phyloP scores from a whole-genome alignment of 345 rosid genomes.

The Schrenkiella parvula region DNA sequence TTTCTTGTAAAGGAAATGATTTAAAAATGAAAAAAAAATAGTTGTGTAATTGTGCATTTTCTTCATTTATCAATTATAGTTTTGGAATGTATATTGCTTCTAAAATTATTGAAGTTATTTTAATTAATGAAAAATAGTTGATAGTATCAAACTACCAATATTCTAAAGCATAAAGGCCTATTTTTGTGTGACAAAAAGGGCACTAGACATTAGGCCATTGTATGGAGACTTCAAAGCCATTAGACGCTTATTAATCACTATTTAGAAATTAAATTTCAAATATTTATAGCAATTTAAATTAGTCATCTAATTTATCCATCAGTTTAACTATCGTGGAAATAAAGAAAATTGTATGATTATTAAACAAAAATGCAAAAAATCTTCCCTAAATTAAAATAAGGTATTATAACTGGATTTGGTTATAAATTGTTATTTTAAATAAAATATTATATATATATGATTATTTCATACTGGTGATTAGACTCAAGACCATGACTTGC shows the following conservation, averaged over 20 bases:
- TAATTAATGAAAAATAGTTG: not conserved
- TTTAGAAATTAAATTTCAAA: not conserved
- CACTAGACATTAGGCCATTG: not conserved
- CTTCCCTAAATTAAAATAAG: not conserved
- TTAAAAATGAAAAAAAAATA: not conserved
- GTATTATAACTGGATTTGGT: not conserved
- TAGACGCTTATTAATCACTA: not conserved
- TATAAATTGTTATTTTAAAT: not conserved
- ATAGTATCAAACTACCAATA: not conserved
- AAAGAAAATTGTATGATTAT: not conserved
- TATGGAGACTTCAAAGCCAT: not conserved
- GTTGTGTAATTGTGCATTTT: slow-evolving; percentile 1
- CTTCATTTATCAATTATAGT: not conserved
- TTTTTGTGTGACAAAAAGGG: not conserved
- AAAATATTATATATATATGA: not conserved
- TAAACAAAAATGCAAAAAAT: too few relatives aligned
- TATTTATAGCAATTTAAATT: not conserved
- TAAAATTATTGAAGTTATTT: not conserved
- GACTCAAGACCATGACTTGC: slow-evolving; percentile 8
- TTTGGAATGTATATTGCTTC: not conserved
- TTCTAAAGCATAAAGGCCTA: too few relatives aligned
- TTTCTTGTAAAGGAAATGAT: not conserved
- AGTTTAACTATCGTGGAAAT: not conserved
- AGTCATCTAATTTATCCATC: not conserved
- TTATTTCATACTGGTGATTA: not conserved